Percentiles rank a stretch among this genome's conserved stretches.
phyloP scores from a whole-genome alignment of 805 yeast genomes.

The Blastobotrys peoriensis region DNA sequence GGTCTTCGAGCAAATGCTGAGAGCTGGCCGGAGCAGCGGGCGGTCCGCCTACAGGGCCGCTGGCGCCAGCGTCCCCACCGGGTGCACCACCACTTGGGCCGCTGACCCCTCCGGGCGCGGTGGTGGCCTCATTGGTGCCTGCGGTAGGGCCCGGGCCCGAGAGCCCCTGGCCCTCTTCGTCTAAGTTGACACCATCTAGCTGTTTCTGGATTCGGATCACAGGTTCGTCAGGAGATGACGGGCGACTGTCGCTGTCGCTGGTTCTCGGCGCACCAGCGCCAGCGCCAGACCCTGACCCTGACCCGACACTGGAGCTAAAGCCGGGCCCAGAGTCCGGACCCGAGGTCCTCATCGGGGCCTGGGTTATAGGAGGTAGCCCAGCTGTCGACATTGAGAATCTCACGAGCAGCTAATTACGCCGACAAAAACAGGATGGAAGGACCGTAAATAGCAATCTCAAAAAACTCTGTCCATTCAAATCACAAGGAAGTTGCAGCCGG shows the following conservation, averaged over 20 bases:
- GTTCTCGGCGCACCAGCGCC: not conserved
- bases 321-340: not conserved
- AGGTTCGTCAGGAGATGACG: not conserved
- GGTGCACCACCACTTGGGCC: not conserved
- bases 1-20: slow-evolving; percentile 29
- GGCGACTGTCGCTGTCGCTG: not conserved
- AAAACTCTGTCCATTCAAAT: no score
- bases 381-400: not conserved
- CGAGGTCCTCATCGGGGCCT: not conserved
- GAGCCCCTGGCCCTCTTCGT: not conserved
- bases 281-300: not conserved
- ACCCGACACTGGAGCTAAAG: no score
- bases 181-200: not conserved
- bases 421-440: no score
- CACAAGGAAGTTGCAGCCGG: no score
- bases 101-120: not conserved
- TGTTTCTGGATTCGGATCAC: not conserved
- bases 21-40: slow-evolving; percentile 4
- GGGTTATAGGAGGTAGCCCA: not conserved
- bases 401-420: no score
- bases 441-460: no score
- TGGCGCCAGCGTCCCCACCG: not conserved
- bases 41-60: not conserved
- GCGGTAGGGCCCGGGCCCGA: not conserved
- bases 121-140: not conserved